Conservation (phyloP, 345 rosid species). For the Luvunga scandens region DNA sequence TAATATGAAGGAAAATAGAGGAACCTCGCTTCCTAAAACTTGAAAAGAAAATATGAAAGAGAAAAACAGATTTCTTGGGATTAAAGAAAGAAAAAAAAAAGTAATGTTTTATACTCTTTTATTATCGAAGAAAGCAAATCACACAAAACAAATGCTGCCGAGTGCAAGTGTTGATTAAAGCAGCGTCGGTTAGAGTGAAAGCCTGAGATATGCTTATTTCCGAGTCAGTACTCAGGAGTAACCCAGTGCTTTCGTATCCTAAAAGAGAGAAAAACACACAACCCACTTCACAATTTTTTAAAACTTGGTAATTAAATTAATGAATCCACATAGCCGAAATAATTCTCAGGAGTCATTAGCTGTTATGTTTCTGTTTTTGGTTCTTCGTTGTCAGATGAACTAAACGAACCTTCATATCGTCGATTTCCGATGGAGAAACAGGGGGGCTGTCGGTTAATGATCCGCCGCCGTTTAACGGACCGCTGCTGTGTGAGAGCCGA, state of each 20-base stretch:
- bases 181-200: constrained; percentile 52
- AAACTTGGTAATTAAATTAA: not conserved
- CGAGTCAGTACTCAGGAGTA: constrained; percentile 12
- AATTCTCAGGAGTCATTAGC: not conserved
- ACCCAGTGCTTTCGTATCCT: constrained; percentile 29
- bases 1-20: too few species aligned
- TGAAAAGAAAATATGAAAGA: not conserved
- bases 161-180: constrained; percentile 15
- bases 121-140: constrained; percentile 8
- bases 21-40: too few species aligned
- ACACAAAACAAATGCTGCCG: not conserved
- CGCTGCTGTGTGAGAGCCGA: constrained; percentile 84
- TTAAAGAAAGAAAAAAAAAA: not conserved
- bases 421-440: constrained; percentile 79
- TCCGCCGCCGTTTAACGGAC: constrained; percentile 67
- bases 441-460: constrained; percentile 96
- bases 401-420: constrained; percentile 66
- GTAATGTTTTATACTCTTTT: not conserved
- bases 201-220: constrained; percentile 35
- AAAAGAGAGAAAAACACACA: too few species aligned
- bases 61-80: not conserved
- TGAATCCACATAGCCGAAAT: not conserved
- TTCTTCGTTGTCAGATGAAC: not conserved
- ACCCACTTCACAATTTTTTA: too few species aligned
- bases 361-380: not conserved